Base-by-base conservation (phyloP, 1,284 basidiomycete species). In the Singerocomus inundabilis region DNA sequence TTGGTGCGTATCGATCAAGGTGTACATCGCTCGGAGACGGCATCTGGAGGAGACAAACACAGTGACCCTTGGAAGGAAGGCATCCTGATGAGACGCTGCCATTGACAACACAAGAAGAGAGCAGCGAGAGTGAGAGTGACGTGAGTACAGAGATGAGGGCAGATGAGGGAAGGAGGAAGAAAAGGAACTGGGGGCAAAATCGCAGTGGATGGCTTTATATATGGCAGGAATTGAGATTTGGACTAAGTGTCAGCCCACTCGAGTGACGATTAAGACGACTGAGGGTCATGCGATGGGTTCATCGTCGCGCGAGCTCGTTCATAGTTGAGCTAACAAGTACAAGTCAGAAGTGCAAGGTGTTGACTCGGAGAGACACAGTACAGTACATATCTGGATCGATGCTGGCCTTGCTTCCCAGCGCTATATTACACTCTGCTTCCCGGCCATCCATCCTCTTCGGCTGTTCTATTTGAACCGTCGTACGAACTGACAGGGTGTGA, bases 201-300 rank as follows among this genome's bases (percentile, higher is more conserved):
- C 13, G 6, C 12, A 15, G 18, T 11, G 21, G 3, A 6, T 24
- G 40, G 31, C 25, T 37, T 61, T 59, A 41, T 46, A 49, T 43
- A 47, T 29, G 28, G 16, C 6, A 44, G 16, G 24, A 24, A 38
- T 63, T 43, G 38, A 11, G n/a, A 13, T 48, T 43, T 29, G 12
- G 44, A 26, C 58, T 32, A 13, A n/a, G n/a, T 29, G 40, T 54
- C 44, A 38, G 25, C 51, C 37, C 26, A 16, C 24, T 21, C 2
- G 4, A 2, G 21, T 24, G 24, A 40, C 10, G 15, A 5, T 6
- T 33, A n/a, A 6, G 38, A 30, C 18, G 10, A 10, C 38, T 12
- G 21, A 21, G 34, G 7, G 24, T 10, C 36, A 10, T 25, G 26
- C 12, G 25, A 29, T 10, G 9, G 26, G 18, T 29, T 42, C 37